These are phyloP conservation scores for Aristolochia californica DNA, from an alignment of 164 flowering plant genomes.

Conservation along the genomic window DNA sequence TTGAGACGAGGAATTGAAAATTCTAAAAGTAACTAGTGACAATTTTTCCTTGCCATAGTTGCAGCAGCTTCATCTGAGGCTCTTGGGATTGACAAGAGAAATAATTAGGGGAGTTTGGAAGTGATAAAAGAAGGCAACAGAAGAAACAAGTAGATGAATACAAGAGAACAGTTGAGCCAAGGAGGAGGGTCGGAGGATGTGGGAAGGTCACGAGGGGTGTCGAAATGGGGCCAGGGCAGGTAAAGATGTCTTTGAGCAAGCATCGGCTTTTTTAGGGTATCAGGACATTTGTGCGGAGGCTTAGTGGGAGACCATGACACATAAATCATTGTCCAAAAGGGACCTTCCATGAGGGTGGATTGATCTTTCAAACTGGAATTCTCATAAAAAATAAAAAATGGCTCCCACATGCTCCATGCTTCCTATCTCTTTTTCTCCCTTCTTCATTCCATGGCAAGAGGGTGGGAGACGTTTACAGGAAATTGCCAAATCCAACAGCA, in stretches of 20 bases:
- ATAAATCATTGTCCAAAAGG: conserved; percentile 16
- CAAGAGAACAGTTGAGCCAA: not conserved
- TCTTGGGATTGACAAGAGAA: no score
- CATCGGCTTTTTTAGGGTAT: conserved; percentile 3
- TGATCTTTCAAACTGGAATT: not conserved
- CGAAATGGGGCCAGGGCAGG: not conserved
- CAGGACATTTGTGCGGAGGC: not conserved
- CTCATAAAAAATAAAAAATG: not conserved
- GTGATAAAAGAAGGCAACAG: not conserved
- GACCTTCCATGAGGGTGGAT: not conserved
- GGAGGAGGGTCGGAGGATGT: not conserved
- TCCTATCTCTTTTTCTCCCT: not conserved
- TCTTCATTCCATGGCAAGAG: no score
- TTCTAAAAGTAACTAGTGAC: no score
- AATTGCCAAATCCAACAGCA: no score
- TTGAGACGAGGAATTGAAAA: no score
- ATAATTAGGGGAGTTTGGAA: not conserved
- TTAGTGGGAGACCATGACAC: conserved; percentile 21
- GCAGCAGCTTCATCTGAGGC: no score
- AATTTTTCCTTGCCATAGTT: no score
- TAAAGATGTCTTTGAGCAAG: conserved; percentile 3
- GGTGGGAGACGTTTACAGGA: no score
- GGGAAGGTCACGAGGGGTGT: conserved; percentile 1
- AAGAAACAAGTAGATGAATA: not conserved
- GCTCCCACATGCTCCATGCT: not conserved